Percentiles rank a stretch among this genome's conserved stretches.
Evolutionary conservation across 2,329 filamentous ascomycete genomes (phyloP).

Genomic region (Elsinoe arachidis): DNA sequence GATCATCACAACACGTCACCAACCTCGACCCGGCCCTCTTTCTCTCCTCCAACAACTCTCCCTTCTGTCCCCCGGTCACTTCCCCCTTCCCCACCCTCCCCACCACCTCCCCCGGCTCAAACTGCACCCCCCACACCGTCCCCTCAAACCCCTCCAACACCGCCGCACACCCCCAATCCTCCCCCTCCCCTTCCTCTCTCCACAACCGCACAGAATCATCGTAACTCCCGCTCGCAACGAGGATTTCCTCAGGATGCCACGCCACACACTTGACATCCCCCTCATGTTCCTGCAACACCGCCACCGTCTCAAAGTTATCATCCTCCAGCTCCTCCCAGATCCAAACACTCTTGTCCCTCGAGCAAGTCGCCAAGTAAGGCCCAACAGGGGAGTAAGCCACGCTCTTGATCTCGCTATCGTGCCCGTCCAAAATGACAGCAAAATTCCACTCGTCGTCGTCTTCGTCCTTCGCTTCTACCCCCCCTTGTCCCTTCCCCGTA

Average conservation of each 20-base stretch:
- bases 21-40: conserved; percentile 49
- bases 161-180: conserved; percentile 88
- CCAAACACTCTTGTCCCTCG: conserved; percentile 90
- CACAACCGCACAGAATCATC: conserved; percentile 86
- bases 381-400: conserved; percentile 67
- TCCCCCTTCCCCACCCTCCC: conserved; percentile 18
- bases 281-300: conserved; percentile 87
- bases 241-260: conserved; percentile 75
- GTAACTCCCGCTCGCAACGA: conserved; percentile 85
- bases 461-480: conserved; percentile 35
- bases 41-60: conserved; percentile 31
- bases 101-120: conserved; percentile 41
- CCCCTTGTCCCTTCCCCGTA: conserved; percentile 22
- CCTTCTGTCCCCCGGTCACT: conserved; percentile 23
- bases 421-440: conserved; percentile 83
- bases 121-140: conserved; percentile 84
- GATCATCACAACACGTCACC: conserved; percentile 77
- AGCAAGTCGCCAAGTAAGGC: conserved; percentile 78
- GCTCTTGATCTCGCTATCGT: conserved; percentile 86
- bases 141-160: conserved; percentile 70
- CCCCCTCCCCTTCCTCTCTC: conserved; percentile 77
- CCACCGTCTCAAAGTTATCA: conserved; percentile 94
- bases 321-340: conserved; percentile 96
- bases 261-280: conserved; percentile 90
- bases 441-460: conserved; percentile 85